These are phyloP conservation scores for Sarcodon sp. DNA, from an alignment of 768 basidiomycete genomes.

Conservation along the genomic window DNA sequence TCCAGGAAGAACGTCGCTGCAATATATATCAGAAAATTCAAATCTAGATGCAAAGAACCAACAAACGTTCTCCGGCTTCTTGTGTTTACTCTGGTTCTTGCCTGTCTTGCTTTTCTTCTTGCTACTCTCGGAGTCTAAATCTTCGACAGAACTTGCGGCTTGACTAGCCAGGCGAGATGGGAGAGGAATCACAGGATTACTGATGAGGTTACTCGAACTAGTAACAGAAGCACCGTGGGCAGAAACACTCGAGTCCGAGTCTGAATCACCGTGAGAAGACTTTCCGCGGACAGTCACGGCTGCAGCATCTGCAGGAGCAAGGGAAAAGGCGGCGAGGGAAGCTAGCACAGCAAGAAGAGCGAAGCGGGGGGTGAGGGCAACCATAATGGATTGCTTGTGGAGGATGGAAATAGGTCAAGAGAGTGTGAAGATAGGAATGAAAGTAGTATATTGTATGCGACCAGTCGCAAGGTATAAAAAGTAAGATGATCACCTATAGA, in stretches of 20 bases:
- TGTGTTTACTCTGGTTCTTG: too few relatives aligned
- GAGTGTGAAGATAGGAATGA: constrained; percentile 5
- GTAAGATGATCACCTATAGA: too few relatives aligned
- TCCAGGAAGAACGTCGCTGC: too few relatives aligned
- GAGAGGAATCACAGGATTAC: constrained; percentile 3
- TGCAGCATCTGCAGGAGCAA: constrained; percentile 27
- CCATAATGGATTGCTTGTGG: constrained; percentile 25
- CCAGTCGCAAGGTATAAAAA: background rate
- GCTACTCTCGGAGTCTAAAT: too few relatives aligned
- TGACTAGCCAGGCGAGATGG: background rate
- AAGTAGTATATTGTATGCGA: background rate
- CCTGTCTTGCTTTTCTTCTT: too few relatives aligned
- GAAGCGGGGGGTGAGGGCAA: constrained; percentile 33
- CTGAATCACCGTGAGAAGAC: background rate
- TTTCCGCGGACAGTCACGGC: constrained; percentile 7
- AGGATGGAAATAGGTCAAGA: constrained; percentile 3
- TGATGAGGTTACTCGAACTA: background rate
- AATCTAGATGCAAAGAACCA: too few relatives aligned
- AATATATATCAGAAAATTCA: too few relatives aligned
- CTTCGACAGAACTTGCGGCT: too few relatives aligned
- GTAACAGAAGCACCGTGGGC: background rate
- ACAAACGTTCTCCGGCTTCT: too few relatives aligned
- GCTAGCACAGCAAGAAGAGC: constrained; percentile 31
- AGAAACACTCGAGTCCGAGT: constrained; percentile 2
- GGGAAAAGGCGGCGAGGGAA: constrained; percentile 28